A percentile compares a stretch with the other conserved stretches of the same genome.
Conservation (phyloP, 2,329 filamentous ascomycete species). For the Aspergillus transmontanensis region DNA sequence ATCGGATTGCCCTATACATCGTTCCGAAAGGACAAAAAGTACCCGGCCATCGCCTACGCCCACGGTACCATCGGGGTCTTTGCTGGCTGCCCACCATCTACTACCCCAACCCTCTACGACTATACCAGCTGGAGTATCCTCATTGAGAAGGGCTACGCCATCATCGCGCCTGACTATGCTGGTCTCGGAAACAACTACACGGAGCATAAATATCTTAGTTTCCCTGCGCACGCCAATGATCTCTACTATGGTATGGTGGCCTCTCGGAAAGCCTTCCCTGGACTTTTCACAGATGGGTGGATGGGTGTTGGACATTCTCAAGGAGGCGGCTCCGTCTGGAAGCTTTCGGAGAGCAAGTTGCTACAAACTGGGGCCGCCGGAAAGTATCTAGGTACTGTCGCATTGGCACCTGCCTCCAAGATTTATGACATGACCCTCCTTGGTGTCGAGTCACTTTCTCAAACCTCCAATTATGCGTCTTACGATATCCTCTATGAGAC, state of each 20-base stretch:
- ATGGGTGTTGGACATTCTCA: conserved; percentile 15
- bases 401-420: conserved; percentile 8
- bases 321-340: conserved; percentile 15
- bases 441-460: not conserved
- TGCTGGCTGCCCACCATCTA: conserved; percentile 10
- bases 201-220: conserved; percentile 11
- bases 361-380: conserved; percentile 1
- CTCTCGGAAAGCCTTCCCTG: conserved; percentile 11
- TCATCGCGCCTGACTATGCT: conserved; percentile 4
- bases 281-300: conserved; percentile 13
- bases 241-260: conserved; percentile 12
- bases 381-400: conserved; percentile 10
- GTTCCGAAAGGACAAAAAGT: not conserved
- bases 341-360: conserved; percentile 10
- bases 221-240: conserved; percentile 8
- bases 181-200: conserved; percentile 13
- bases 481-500: not conserved
- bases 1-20: conserved; percentile 8
- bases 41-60: conserved; percentile 10
- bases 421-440: conserved; percentile 4
- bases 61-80: conserved; percentile 15
- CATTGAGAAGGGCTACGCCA: not conserved
- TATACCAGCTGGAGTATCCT: conserved; percentile 12
- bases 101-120: conserved; percentile 11
- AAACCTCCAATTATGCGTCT: not conserved